A percentile compares a stretch with the other conserved stretches of the same genome.
Evolutionary conservation across 495 filamentous ascomycete species (phyloP).

Genomic region (Chaetomium cochliodes): DNA sequence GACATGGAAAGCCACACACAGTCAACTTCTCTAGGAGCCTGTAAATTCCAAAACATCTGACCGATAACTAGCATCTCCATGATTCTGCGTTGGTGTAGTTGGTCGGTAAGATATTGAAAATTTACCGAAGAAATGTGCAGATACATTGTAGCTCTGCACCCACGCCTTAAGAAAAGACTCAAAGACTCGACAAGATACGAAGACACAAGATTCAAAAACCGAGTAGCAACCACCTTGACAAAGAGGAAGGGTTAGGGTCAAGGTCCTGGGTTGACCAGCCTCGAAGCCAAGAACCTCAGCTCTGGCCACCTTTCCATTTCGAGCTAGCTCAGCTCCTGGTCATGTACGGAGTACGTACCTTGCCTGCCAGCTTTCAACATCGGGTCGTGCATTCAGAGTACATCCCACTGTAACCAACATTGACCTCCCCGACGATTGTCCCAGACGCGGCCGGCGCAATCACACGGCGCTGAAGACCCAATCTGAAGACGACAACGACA

Average conservation of each 20-base stretch:
- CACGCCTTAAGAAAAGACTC: no score
- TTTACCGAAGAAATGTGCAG: no score
- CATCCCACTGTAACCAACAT: background rate
- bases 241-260: background rate
- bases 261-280: background rate
- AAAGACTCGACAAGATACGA: background rate
- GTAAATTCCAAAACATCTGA: no score
- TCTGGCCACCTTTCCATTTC: slow-evolving; percentile 4
- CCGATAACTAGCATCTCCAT: no score
- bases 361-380: slow-evolving; percentile 20
- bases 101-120: no score
- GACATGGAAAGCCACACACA: no score
- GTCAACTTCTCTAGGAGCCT: no score
- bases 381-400: background rate
- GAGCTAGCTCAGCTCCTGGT: background rate
- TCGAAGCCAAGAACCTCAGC: background rate
- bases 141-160: no score
- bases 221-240: no score
- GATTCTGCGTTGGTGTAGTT: no score
- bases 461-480: background rate
- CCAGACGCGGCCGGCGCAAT: background rate
- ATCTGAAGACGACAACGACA: no score
- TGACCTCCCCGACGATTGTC: background rate
- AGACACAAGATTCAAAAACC: background rate
- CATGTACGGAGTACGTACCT: background rate